Evolutionary conservation across 2,329 filamentous ascomycete genomes (phyloP), one percentile per base, ranked within the genome.

Genomic region (Colletotrichum chlorophyti): DNA sequence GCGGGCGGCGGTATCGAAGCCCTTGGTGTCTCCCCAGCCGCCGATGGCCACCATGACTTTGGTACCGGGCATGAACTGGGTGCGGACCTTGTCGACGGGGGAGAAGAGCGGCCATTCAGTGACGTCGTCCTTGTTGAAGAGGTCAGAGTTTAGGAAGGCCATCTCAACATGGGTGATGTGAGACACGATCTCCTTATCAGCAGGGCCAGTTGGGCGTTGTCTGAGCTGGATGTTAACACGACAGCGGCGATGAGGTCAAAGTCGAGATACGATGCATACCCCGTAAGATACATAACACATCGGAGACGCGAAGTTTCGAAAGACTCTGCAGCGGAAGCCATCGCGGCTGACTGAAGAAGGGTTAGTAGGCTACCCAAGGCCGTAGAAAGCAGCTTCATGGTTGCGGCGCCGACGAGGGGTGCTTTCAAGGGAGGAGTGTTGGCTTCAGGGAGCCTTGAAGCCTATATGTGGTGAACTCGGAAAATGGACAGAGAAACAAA

Each of bases 1-100:
- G 6, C 46, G 78, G 2, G 86, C 84, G 0, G 82, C 88, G 9
- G 69, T 70, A 0, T 82, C 79, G 66, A 91, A 92, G 0, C 88
- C 89, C 6, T 71, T 69, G 0, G 82, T 86, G 59, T 91, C 87
- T 0, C 88, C 89, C 89, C 90, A 93, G 49, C 89, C 90, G 10
- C 90, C 90, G 62, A 93, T 85, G 17, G 90, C 88, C 32, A 92
- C 79, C 75, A 89, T 81, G 19, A 92, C 72, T 64, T 89, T 87
- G 17, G 87, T 86, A 23, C 76, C 76, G 0, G 72, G 58, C 6
- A 72, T 71, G 59, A 88, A 85, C 51, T 77, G 73, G 15, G 67
- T 57, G 5, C 85, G 81, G 12, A 80, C 76, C 11, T 76, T 68
- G 3, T 69, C 66, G 2, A 87, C 76, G 2, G 76, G 77, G 4